Base-by-base conservation (phyloP, 495 filamentous ascomycete species). In the Acidiella bohemica region DNA sequence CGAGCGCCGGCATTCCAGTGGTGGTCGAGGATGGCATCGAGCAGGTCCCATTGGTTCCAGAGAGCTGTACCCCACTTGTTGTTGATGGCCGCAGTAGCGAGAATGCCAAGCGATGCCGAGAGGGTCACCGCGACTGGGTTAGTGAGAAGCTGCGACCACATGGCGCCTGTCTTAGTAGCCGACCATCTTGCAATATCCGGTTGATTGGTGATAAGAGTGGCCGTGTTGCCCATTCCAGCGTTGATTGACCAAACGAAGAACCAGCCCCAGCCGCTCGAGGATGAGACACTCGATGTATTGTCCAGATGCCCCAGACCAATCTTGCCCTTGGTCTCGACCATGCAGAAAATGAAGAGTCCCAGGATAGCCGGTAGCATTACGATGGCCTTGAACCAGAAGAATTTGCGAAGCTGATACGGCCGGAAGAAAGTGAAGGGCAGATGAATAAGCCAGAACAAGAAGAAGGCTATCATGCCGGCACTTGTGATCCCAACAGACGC, bases 381-480 rank as follows among this genome's bases (percentile, higher is more conserved):
- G 18, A 68, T 56, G 2, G 62, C 55, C 58, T 80, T 80, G 21
- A 68, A 55, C 51, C 69, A 58, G 50, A 80, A 77, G 32, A 80
- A 55, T 22, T 66, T 72, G 10, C 70, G 61, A 17, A 80, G 59
- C 44, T 68, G 67, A 33, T 67, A 70, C 9, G 72, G 71, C 32
- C 67, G 71, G 46, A 78, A 72, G 25, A 66, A 69, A 46, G 61
- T 66, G 44, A 66, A 64, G 4, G 59, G 75, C 24, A 62, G 59
- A 61, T 75, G 66, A 32, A 68, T 53, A 16, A 71, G 58, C 67
- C 66, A 73, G 54, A 70, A 83, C 7, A 84, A 50, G 36, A 81
- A 62, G 46, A 76, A 82, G 10, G 63, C 67, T 39, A 80, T 55
- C 70, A 84, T 75, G 3, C 69, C 70, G 45, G 71, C 67, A 0